Percentiles rank a stretch among this genome's conserved stretches.
These are phyloP conservation scores for Acarospora socialis DNA, from an alignment of 2,329 filamentous ascomycete species.

Conservation along the genomic window DNA sequence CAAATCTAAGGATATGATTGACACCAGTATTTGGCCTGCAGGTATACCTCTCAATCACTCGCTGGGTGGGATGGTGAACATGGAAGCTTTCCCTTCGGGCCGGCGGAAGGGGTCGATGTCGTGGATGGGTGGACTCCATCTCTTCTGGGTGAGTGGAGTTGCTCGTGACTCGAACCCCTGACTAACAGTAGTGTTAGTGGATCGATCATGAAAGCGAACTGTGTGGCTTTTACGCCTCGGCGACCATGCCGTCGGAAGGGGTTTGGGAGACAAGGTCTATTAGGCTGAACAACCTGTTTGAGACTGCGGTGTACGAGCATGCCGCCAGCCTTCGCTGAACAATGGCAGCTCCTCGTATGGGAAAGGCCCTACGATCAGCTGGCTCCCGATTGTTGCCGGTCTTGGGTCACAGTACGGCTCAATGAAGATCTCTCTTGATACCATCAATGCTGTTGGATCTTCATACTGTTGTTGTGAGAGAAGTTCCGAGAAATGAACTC, in stretches of 20 bases:
- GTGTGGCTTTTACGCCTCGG: conserved; percentile 19
- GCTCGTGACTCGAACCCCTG: neutral
- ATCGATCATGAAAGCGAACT: conserved; percentile 21
- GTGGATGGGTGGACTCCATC: conserved; percentile 10
- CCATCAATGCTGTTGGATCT: no score
- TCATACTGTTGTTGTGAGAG: no score
- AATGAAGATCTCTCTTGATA: no score
- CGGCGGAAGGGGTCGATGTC: conserved; percentile 16
- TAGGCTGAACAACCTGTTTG: conserved; percentile 14
- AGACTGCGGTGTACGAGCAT: conserved; percentile 14
- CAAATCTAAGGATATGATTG: conserved; percentile 13
- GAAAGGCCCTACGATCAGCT: no score
- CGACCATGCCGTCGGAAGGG: conserved; percentile 20
- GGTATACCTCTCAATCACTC: conserved; percentile 15
- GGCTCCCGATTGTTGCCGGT: no score
- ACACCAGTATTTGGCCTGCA: conserved; percentile 17
- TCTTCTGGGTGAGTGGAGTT: conserved; percentile 6
- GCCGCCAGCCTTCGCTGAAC: no score
- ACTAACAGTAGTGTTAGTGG: conserved; percentile 16
- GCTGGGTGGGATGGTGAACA: conserved; percentile 20
- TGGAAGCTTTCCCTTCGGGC: conserved; percentile 15
- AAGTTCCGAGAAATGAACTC: no score
- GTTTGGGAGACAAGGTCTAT: conserved; percentile 17
- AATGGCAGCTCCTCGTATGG: no score
- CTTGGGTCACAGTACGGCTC: no score